Percentiles rank a stretch among this genome's conserved stretches.
phyloP scores from a whole-genome alignment of 2,329 filamentous ascomycete species.

The Epichloe sibirici region DNA sequence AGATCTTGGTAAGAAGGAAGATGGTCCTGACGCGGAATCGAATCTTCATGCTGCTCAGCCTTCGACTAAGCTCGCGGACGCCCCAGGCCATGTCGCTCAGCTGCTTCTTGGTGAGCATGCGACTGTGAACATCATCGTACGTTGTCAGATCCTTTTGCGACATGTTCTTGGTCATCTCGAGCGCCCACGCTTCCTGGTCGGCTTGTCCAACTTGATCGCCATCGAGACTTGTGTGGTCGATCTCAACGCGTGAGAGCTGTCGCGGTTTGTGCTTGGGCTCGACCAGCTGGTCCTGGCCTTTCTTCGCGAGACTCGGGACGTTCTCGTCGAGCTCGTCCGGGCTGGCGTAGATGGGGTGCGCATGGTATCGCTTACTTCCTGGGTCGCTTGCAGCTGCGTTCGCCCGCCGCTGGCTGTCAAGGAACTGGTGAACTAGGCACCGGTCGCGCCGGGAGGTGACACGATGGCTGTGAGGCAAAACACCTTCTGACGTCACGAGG shows the following conservation, averaged over 20 bases:
- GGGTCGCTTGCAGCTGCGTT: conserved; percentile 16
- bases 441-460: conserved; percentile 30
- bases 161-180: conserved; percentile 30
- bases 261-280: conserved; percentile 11
- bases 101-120: conserved; percentile 90
- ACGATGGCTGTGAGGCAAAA: conserved; percentile 18
- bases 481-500: conserved; percentile 39
- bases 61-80: conserved; percentile 79
- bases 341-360: conserved; percentile 17
- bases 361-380: conserved; percentile 16
- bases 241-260: conserved; percentile 16
- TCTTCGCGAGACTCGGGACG: conserved; percentile 7
- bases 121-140: conserved; percentile 36
- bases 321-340: conserved; percentile 8
- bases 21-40: conserved; percentile 72
- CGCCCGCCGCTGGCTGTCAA: conserved; percentile 41
- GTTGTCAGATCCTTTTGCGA: conserved; percentile 28
- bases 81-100: conserved; percentile 95
- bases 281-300: conserved; percentile 11
- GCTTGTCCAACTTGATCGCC: conserved; percentile 35
- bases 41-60: conserved; percentile 70
- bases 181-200: conserved; percentile 45
- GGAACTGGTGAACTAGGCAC: conserved; percentile 53
- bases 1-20: conserved; percentile 84
- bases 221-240: conserved; percentile 29